Evolutionary conservation across 257 asterid genomes (phyloP).

Genomic region (Penstemon newberryi): DNA sequence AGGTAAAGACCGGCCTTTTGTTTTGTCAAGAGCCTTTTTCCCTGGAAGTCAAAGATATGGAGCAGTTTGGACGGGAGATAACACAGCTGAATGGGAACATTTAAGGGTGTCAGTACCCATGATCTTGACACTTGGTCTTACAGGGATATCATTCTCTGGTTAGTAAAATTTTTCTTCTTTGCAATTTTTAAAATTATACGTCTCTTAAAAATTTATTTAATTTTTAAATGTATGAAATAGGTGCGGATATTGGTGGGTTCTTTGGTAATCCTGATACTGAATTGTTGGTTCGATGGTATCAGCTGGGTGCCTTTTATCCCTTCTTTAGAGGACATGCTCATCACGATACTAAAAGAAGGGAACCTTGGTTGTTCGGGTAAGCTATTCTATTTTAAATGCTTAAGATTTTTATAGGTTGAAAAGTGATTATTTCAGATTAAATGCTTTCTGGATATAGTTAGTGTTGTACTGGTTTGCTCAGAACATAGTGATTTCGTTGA

Average conservation of each 20-base stretch:
- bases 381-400: slow-evolving; percentile 26
- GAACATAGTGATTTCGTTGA: neutral
- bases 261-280: slow-evolving; percentile 95
- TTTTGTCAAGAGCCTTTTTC: slow-evolving; percentile 88
- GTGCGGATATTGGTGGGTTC: slow-evolving; percentile 99
- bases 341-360: slow-evolving; percentile 96
- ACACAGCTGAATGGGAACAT: slow-evolving; percentile 97
- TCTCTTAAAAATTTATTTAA: slow-evolving; percentile 11
- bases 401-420: no score
- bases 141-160: slow-evolving; percentile 92
- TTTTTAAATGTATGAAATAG: slow-evolving; percentile 35
- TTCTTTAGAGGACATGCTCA: slow-evolving; percentile 98
- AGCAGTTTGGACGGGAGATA: slow-evolving; percentile 98
- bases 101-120: slow-evolving; percentile 88
- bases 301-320: slow-evolving; percentile 95
- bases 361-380: slow-evolving; percentile 98
- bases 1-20: slow-evolving; percentile 91
- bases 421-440: no score
- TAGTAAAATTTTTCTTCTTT: slow-evolving; percentile 30
- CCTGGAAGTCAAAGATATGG: slow-evolving; percentile 96
- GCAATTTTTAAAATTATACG: neutral
- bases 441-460: slow-evolving; percentile 17
- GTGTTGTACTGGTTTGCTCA: neutral
- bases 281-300: slow-evolving; percentile 96
- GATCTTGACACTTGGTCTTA: slow-evolving; percentile 88